Base-by-base conservation (phyloP, 2,329 filamentous ascomycete species). In the Balansia obtecta region DNA sequence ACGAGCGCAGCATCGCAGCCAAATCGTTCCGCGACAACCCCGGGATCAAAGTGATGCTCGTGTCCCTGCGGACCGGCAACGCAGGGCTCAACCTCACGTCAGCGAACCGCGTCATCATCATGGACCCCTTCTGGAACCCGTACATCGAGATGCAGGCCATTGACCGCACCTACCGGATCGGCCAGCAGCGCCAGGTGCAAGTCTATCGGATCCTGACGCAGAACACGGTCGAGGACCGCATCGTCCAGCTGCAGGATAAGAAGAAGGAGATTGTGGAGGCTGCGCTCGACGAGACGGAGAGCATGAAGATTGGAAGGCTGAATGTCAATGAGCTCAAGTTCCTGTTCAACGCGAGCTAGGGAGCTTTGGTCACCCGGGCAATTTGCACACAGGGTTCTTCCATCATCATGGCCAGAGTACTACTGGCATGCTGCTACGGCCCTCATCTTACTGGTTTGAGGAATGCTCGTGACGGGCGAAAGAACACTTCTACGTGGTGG, bases 101-200 rank as follows among this genome's bases (percentile, higher is more conserved):
- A 16, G 90, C 89, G 0, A 88, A 83, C 1, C 84, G 88, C 55
- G 87, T 95, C 57, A 88, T 96, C 64, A 86, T 95, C 55, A 81
- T 95, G 61, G 89, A 95, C 62, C 89, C 89, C 0, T 95, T 94
- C 69, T 95, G 88, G 88, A 96, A 95, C 55, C 90, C 89, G 0
- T 95, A 85, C 62, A 85, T 94, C 46, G 90, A 95, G 68, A 88
- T 89, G 66, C 90, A 96, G 67, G 90, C 90, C 4, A 83, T 95
- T 47, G 90, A 95, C 63, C 85, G 90, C 20, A 87, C 89, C 2
- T 85, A 95, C 65, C 85, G 90, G 10, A 90, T 95, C 57, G 89
- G 89, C 0, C 90, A 96, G 68, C 70, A 74, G 56, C 75, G 76
- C 4, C 71, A 81, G 8, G 90, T 95, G 4, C 76, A 81, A 50